Conservation (phyloP, 1,284 basidiomycete species). For the Ganoderma boninense region DNA sequence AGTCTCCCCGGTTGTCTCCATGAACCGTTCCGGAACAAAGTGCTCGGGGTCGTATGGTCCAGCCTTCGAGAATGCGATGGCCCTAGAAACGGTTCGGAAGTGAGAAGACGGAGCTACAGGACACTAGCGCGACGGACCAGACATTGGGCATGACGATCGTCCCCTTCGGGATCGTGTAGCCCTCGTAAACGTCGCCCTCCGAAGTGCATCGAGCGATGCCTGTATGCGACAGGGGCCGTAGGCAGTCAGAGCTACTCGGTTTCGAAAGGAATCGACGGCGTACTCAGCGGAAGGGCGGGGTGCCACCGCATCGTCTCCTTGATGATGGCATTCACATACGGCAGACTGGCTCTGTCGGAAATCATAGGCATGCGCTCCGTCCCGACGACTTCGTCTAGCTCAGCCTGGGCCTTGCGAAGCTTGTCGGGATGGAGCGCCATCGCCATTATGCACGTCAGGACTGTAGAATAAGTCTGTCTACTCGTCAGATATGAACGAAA, state of each 20-base stretch:
- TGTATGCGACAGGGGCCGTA: not conserved
- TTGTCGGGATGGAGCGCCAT: constrained; percentile 34
- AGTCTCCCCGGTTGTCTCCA: constrained; percentile 15
- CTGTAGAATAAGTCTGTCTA: constrained; percentile 24
- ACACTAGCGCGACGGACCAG: constrained; percentile 17
- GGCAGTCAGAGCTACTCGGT: not conserved
- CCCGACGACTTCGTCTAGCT: constrained; percentile 41
- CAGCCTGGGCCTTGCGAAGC: constrained; percentile 38
- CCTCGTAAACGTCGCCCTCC: constrained; percentile 29
- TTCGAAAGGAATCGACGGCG: not conserved
- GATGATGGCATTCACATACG: constrained; percentile 43
- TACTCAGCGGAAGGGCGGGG: constrained; percentile 8
- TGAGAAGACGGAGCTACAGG: not conserved
- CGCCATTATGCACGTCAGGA: constrained; percentile 35
- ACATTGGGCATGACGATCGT: constrained; percentile 32
- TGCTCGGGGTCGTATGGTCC: constrained; percentile 33
- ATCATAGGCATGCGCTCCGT: constrained; percentile 40
- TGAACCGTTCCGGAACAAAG: constrained; percentile 40
- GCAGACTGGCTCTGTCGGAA: constrained; percentile 38
- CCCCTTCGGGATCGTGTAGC: constrained; percentile 30
- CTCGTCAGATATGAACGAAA: not conserved
- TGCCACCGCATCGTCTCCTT: constrained; percentile 36
- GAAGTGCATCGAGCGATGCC: constrained; percentile 26
- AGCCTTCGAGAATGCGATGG: constrained; percentile 34
- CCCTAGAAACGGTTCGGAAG: constrained; percentile 20